Evolutionary conservation across 2,329 filamentous ascomycete genomes (phyloP), one percentile per base, ranked within the genome.

Genomic region (Calonectria hongkongensis): DNA sequence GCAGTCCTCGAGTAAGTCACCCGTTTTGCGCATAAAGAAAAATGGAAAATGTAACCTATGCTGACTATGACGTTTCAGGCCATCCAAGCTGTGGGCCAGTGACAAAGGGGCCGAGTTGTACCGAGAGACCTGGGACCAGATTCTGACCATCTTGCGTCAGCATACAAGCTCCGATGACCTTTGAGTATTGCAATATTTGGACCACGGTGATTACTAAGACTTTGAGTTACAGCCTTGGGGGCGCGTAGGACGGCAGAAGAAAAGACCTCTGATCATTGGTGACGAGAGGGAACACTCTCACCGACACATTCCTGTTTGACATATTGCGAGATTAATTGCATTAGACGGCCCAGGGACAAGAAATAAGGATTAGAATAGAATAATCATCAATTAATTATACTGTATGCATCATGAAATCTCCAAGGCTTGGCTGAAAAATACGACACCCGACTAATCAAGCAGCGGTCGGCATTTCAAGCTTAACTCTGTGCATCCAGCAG

Each of bases 61-160:
- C 51, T 56, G 51, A 56, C 51, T 18, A 3, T 15, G 4, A 36
- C 18, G 18, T 36, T 15, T 7, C 30, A 56, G 51, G 15, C 51
- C 51, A 21, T 56, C 51, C 28, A 56, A 56, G 30, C 18, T 56
- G 10, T 28, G 33, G n/a, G 51, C 51, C 28, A 56, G 51, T 36
- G 51, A 56, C 1, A 36, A 12, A 21, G 51, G 51, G 6, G 28
- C 30, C 30, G 10, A 56, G 25, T 36, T 56, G 7, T 56, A 36
- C n/a, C 51, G 9, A 36, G 51, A 56, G 6, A 56, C 51, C 10
- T 56, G 51, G 51, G 30, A 36, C 36, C 2, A 56, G 28, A 56
- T 56, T 4, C 30, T 56, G 18, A 25, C 18, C 13, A 56, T 56
- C 30, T 36, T 56, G 33, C 51, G 51, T 36, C 16, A 56, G 30